Base-by-base conservation (phyloP, 2,329 filamentous ascomycete genomes). In the Pestalotiopsis sp. region DNA sequence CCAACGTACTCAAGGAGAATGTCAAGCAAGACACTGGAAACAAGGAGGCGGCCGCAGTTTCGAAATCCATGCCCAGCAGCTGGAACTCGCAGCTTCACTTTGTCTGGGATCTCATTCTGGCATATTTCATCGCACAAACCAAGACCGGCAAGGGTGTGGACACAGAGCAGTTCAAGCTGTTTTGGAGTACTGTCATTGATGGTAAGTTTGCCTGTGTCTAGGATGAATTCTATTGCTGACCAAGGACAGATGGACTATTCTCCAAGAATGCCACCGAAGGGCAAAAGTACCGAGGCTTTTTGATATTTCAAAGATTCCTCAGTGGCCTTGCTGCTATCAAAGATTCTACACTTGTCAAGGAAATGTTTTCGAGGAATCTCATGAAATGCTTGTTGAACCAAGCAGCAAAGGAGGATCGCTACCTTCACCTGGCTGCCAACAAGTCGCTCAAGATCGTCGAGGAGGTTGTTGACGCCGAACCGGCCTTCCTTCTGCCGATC, bases 241-340 rank as follows among this genome's bases (percentile, higher is more conserved):
- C 25, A 20, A 39, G 41, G 61, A 0, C 71, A 95, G 93, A 95
- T 77, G 92, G 92, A 9, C 86, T 98, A 3, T 98, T 98, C 78
- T 91, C 93, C 5, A 89, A 91, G 68, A 90, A 88, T 12, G 92
- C 95, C 7, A 97, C 94, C 1, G 90, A 95, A 58, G 94, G 95
- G 74, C 92, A 97, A 68, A 98, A 98, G 80, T 94, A 94, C 76
- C 94, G 94, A 80, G 96, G 96, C 0, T 95, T 98, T 81, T 90
- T 95, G 75, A 87, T 98, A 2, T 94, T 98, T 75, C 90, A 92
- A 74, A 93, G 92, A 76, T 89, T 94, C 74, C 82, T 98, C 4
- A 82, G 86, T 59, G 82, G 83, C 3, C 80, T 87, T 9, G 82
- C 74, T 25, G 66, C 84, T 39, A 84, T 75, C 77, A 88, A 68